Evolutionary conservation across 768 basidiomycete genomes (phyloP).

Genomic region (Calocybe gangraenosa): DNA sequence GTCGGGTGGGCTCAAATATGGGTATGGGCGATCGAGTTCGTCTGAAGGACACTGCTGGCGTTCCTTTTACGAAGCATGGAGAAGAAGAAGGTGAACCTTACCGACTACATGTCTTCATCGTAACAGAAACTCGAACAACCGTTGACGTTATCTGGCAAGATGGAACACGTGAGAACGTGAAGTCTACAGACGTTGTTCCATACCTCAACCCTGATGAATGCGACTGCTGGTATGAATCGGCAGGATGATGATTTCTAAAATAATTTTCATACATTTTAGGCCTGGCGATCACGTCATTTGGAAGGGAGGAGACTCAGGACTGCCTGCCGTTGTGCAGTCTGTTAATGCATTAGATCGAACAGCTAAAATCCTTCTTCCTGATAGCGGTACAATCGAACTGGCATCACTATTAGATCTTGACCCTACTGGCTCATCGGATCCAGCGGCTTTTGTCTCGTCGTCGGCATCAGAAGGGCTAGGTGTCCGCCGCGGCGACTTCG

Average conservation of each 20-base stretch:
- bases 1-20: constrained; percentile 57
- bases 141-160: constrained; percentile 86
- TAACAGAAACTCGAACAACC: constrained; percentile 67
- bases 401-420: constrained; percentile 88
- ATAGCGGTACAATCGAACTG: constrained; percentile 51
- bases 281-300: constrained; percentile 89
- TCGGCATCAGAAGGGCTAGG: constrained; percentile 61
- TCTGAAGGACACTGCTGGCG: constrained; percentile 44
- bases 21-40: constrained; percentile 71
- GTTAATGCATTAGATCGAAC: constrained; percentile 72
- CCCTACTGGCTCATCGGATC: constrained; percentile 67
- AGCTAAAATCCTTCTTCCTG: constrained; percentile 57
- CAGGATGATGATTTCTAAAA: background rate
- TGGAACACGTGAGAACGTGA: constrained; percentile 59
- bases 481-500: constrained; percentile 78
- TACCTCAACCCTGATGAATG: constrained; percentile 89
- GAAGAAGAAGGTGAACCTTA: constrained; percentile 41
- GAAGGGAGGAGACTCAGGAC: constrained; percentile 66
- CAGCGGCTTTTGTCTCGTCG: constrained; percentile 34
- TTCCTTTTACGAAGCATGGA: constrained; percentile 61
- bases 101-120: constrained; percentile 52
- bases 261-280: constrained; percentile 38
- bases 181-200: constrained; percentile 67
- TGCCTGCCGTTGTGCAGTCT: constrained; percentile 72
- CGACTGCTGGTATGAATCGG: constrained; percentile 70